These are phyloP conservation scores for Ligustrum vulgare DNA, from an alignment of 257 asterid species.

Conservation along the genomic window DNA sequence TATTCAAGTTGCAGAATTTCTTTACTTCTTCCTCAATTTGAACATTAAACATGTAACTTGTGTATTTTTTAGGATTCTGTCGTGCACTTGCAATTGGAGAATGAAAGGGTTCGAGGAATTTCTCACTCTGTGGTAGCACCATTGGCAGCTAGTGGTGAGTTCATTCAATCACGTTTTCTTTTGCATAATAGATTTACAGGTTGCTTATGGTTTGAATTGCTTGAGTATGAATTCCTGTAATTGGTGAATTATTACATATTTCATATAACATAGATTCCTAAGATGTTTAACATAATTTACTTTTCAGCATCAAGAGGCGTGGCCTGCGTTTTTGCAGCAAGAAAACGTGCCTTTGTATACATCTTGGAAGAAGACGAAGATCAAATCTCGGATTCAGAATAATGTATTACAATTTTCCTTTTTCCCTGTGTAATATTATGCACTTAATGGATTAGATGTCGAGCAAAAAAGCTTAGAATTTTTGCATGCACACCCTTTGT, in stretches of 20 bases:
- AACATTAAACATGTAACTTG: not conserved
- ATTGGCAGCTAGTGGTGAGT: conserved; percentile 91
- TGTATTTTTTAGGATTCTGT: conserved; percentile 50
- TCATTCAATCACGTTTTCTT: conserved; percentile 7
- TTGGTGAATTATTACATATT: not conserved
- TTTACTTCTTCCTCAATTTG: conserved; percentile 11
- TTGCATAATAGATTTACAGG: not conserved
- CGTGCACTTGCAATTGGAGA: conserved; percentile 57
- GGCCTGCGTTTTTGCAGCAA: conserved; percentile 80
- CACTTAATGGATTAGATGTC: not conserved
- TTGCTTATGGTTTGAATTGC: not conserved
- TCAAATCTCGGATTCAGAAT: conserved; percentile 66
- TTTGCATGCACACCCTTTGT: not conserved
- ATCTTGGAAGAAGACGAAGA: conserved; percentile 97
- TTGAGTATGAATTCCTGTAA: not conserved
- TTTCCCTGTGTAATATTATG: not conserved
- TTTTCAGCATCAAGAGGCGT: conserved; percentile 91
- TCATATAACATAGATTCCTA: not conserved
- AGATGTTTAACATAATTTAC: conserved; percentile 18
- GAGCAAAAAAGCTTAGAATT: not conserved
- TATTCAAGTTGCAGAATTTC: conserved; percentile 9
- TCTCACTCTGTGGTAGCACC: conserved; percentile 82
- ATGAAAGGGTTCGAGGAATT: conserved; percentile 74
- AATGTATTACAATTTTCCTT: not conserved
- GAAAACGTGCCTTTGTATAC: conserved; percentile 88